These are phyloP conservation scores for Coemansia sp. DNA, from an alignment of 371 early-diverging fungal genomes.

Conservation along the genomic window DNA sequence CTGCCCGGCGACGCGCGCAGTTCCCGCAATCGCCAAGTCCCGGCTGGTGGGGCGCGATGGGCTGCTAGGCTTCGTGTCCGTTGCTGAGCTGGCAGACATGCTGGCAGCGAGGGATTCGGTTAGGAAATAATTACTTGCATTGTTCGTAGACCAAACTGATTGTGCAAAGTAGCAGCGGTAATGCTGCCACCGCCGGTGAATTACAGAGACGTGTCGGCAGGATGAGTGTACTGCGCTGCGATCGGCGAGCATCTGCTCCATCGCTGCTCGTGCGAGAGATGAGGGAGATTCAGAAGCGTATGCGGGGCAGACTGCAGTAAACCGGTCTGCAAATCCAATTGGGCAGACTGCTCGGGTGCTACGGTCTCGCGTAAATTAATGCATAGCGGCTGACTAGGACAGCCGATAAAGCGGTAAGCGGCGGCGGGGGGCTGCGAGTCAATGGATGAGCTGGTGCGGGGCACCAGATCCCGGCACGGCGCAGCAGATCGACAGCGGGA, in stretches of 20 bases:
- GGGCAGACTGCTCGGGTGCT: constrained; percentile 4
- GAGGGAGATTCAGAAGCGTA: not conserved
- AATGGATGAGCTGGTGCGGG: constrained; percentile 3
- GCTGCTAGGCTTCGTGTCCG: not conserved
- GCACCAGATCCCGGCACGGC: not conserved
- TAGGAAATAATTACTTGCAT: constrained; percentile 4
- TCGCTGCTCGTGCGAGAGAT: not conserved
- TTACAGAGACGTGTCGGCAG: constrained; percentile 1
- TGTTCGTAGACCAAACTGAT: not conserved
- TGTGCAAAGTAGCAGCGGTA: constrained; percentile 4
- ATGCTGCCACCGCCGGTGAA: not conserved
- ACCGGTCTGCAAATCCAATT: constrained; percentile 6
- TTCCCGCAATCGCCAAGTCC: no score
- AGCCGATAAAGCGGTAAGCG: not conserved
- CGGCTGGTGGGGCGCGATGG: not conserved
- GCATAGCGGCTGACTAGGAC: not conserved
- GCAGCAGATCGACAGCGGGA: constrained; percentile 1
- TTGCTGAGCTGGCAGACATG: not conserved
- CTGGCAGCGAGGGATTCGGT: not conserved
- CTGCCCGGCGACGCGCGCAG: not conserved
- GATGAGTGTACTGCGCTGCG: not conserved
- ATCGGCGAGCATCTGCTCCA: constrained; percentile 2
- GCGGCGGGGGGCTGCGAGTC: not conserved
- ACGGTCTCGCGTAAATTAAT: constrained; percentile 6
- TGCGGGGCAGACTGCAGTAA: constrained; percentile 9